Percentiles rank a stretch among this genome's conserved stretches.
Evolutionary conservation across 2,329 filamentous ascomycete genomes (phyloP).

Genomic region (Aureobasidium lini): DNA sequence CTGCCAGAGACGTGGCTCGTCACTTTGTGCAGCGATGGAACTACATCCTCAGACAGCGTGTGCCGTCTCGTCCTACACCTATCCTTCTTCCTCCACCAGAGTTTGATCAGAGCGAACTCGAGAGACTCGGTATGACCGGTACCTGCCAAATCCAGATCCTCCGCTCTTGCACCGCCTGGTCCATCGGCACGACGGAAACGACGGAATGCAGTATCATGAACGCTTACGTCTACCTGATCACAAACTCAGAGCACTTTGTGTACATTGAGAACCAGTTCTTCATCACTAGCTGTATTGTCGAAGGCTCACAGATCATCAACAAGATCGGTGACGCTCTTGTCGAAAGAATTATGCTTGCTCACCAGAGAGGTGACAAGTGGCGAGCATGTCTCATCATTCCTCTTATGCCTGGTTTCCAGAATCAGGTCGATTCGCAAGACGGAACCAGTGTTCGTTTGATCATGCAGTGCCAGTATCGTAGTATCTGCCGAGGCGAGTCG

Average conservation of each 20-base stretch:
- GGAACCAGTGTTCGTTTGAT: slow-evolving; percentile 92
- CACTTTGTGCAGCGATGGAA: slow-evolving; percentile 99
- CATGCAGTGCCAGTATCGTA: slow-evolving; percentile 93
- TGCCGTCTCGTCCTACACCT: slow-evolving; percentile 85
- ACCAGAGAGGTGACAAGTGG: slow-evolving; percentile 82
- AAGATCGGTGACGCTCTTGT: slow-evolving; percentile 91
- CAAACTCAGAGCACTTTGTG: slow-evolving; percentile 91
- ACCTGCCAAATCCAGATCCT: slow-evolving; percentile 96
- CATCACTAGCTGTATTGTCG: slow-evolving; percentile 83
- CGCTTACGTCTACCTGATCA: slow-evolving; percentile 89
- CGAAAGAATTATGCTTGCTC: slow-evolving; percentile 78
- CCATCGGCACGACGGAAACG: slow-evolving; percentile 72
- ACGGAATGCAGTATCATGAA: slow-evolving; percentile 94
- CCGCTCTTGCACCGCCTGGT: slow-evolving; percentile 86
- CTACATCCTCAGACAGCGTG: slow-evolving; percentile 85
- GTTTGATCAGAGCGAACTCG: slow-evolving; percentile 76
- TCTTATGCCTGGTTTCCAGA: slow-evolving; percentile 97
- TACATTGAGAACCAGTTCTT: slow-evolving; percentile 99
- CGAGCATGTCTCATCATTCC: slow-evolving; percentile 84
- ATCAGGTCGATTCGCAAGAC: slow-evolving; percentile 87
- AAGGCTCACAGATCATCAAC: slow-evolving; percentile 83
- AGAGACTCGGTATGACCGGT: slow-evolving; percentile 79
- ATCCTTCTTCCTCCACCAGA: slow-evolving; percentile 92
- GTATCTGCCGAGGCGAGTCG: slow-evolving; percentile 84
- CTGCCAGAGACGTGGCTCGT: slow-evolving; percentile 83